Conservation (phyloP, 352 stramenopile species). For the Phytopythium ostracodes region DNA sequence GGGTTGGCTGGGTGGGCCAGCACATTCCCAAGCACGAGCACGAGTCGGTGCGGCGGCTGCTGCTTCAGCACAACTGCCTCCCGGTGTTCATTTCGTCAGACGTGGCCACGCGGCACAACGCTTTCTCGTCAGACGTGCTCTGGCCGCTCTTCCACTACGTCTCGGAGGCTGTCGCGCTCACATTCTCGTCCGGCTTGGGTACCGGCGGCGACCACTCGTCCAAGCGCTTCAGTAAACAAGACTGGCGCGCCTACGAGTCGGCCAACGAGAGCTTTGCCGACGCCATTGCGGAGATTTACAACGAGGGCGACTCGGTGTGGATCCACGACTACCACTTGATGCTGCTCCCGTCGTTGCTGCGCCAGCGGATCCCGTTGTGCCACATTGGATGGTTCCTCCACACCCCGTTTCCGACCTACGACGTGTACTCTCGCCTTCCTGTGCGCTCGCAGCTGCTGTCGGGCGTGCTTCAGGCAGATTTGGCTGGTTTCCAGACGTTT, state of each 20-base stretch:
- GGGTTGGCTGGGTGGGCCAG: conserved; percentile 88
- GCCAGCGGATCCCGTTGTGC: conserved; percentile 63
- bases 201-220: conserved; percentile 41
- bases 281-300: conserved; percentile 82
- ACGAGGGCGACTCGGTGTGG: conserved; percentile 87
- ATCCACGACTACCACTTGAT: conserved; percentile 91
- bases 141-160: conserved; percentile 92
- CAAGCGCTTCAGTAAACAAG: conserved; percentile 85
- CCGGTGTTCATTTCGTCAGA: conserved; percentile 85
- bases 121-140: conserved; percentile 89
- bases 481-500: conserved; percentile 88
- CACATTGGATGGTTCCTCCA: conserved; percentile 89
- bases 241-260: conserved; percentile 87
- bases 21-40: conserved; percentile 82
- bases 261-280: conserved; percentile 86
- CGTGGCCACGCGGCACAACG: conserved; percentile 80
- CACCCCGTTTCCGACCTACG: conserved; percentile 83
- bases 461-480: conserved; percentile 78
- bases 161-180: conserved; percentile 58
- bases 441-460: conserved; percentile 72
- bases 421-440: conserved; percentile 83
- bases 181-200: conserved; percentile 24
- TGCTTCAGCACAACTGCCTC: conserved; percentile 85
- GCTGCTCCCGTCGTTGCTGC: conserved; percentile 80
- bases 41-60: conserved; percentile 59